Evolutionary conservation across 2,329 filamentous ascomycete species (phyloP).

Genomic region (Ascocoryne sarcoides): DNA sequence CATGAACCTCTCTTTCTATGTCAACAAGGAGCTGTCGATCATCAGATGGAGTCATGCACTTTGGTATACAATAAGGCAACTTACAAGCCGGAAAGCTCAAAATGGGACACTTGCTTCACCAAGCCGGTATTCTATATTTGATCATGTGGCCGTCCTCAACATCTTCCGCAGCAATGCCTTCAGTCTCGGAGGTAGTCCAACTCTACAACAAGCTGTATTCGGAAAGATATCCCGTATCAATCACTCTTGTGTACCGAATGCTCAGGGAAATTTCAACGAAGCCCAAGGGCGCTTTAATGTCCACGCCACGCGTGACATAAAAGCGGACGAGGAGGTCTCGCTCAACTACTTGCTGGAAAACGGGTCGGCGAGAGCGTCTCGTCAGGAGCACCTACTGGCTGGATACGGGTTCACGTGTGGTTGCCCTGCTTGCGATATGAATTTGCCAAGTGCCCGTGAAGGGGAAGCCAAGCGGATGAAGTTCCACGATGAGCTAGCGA

Average conservation of each 20-base stretch:
- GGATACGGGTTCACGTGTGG: constrained; percentile 20
- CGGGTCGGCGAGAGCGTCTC: constrained; percentile 5
- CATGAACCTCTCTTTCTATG: constrained; percentile 9
- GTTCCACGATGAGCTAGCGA: constrained; percentile 3
- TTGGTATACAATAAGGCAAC: constrained; percentile 6
- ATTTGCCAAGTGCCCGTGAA: neutral
- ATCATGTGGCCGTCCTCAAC: constrained; percentile 15
- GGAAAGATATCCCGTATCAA: constrained; percentile 19
- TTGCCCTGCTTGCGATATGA: constrained; percentile 16
- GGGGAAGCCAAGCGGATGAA: constrained; percentile 9
- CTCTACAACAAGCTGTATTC: constrained; percentile 15
- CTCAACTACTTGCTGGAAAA: constrained; percentile 17
- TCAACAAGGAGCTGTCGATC: constrained; percentile 4
- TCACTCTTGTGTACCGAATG: constrained; percentile 22
- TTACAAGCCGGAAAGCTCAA: too few relatives aligned
- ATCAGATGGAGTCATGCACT: constrained; percentile 10
- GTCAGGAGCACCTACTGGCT: constrained; percentile 8
- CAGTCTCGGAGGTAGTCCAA: constrained; percentile 6
- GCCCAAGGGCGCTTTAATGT: constrained; percentile 15
- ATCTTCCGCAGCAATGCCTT: constrained; percentile 24
- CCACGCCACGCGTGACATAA: constrained; percentile 20
- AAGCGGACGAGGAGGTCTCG: constrained; percentile 16
- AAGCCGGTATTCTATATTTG: constrained; percentile 2
- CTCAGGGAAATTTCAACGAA: constrained; percentile 21
- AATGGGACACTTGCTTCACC: neutral